Percentiles rank a stretch among this genome's conserved stretches.
Conservation (phyloP, 805 yeast species). For the Candida yuanshanica region DNA sequence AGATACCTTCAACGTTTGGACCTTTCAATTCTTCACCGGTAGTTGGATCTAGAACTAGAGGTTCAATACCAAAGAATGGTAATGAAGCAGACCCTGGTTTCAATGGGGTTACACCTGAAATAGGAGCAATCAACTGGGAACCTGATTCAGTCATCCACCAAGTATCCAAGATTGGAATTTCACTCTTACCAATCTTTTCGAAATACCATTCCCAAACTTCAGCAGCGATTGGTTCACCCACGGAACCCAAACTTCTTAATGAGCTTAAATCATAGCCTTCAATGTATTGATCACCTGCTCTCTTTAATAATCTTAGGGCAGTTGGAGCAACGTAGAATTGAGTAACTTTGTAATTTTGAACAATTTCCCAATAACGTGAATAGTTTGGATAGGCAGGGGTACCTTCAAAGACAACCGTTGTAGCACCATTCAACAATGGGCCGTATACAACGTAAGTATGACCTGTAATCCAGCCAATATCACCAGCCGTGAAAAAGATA, state of each 20-base stretch:
- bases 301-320: conserved; percentile 68
- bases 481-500: conserved; percentile 80
- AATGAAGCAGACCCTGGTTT: conserved; percentile 84
- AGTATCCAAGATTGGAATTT: conserved; percentile 70
- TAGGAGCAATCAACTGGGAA: conserved; percentile 70
- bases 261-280: conserved; percentile 57
- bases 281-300: conserved; percentile 64
- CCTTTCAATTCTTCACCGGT: conserved; percentile 64
- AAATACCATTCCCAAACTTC: conserved; percentile 88
- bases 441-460: conserved; percentile 82
- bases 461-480: conserved; percentile 90
- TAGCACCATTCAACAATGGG: conserved; percentile 69
- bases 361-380: conserved; percentile 76
- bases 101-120: conserved; percentile 73
- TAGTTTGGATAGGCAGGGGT: conserved; percentile 82
- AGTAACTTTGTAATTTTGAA: conserved; percentile 63
- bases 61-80: conserved; percentile 78
- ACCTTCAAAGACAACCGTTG: conserved; percentile 79
- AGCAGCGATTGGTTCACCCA: conserved; percentile 82
- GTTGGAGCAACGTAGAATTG: conserved; percentile 86
- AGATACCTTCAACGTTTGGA: conserved; percentile 74
- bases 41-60: conserved; percentile 69
- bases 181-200: conserved; percentile 62
- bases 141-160: conserved; percentile 92
- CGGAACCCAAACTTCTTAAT: conserved; percentile 70